Conservation (phyloP, 768 basidiomycete species). For the Russula ochroleuca region DNA sequence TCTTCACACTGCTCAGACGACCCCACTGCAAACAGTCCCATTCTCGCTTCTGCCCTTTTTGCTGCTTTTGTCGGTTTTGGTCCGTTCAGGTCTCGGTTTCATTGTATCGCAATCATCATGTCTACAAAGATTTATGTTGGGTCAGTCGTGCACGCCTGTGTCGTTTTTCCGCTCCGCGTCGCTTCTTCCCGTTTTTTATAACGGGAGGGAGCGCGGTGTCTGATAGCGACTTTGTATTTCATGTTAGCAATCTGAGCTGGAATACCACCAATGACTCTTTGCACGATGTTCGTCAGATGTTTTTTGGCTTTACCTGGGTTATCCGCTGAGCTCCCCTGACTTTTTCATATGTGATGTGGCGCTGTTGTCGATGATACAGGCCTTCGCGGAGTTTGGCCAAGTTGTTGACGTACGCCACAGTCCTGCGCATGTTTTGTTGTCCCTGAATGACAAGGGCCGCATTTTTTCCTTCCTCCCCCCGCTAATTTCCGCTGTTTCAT, state of each 20-base stretch:
- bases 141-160: conserved; percentile 70
- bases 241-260: conserved; percentile 87
- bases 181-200: conserved; percentile 38
- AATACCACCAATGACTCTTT: conserved; percentile 92
- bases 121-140: conserved; percentile 89
- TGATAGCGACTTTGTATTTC: conserved; percentile 45
- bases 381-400: conserved; percentile 76
- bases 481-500: background rate
- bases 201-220: conserved; percentile 35
- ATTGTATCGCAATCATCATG: conserved; percentile 43
- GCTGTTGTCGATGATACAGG: conserved; percentile 43
- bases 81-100: conserved; percentile 26
- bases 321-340: conserved; percentile 17
- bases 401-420: conserved; percentile 85
- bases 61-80: conserved; percentile 27
- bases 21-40: conserved; percentile 24
- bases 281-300: conserved; percentile 73
- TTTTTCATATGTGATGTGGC: background rate
- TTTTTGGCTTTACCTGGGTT: conserved; percentile 34
- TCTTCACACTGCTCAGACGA: conserved; percentile 20
- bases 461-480: background rate
- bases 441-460: conserved; percentile 4
- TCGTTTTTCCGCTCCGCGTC: conserved; percentile 41
- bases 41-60: conserved; percentile 22
- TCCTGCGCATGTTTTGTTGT: conserved; percentile 22